Conservation (phyloP, 129 eudicot species). For the Centaurea solstitialis region DNA sequence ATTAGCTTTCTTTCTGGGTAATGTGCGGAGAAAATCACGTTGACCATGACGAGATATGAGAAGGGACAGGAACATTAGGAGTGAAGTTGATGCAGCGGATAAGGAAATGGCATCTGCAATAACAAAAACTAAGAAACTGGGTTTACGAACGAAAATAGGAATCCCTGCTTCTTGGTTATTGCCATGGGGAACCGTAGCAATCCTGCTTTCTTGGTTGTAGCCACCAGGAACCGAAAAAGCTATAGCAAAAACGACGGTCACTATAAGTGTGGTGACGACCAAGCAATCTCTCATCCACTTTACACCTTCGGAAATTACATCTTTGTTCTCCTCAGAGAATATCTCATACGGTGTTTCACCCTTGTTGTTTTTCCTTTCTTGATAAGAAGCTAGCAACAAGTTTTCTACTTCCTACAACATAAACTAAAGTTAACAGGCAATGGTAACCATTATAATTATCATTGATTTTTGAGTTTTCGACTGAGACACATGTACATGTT, state of each 20-base stretch:
- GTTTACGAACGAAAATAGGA: constrained; percentile 13
- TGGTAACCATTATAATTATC: not conserved
- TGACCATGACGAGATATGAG: constrained; percentile 5
- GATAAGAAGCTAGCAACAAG: not conserved
- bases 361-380: not conserved
- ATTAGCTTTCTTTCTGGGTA: constrained; percentile 12
- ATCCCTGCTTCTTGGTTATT: not conserved
- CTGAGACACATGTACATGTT: too few species aligned
- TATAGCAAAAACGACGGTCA: constrained; percentile 28
- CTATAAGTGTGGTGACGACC: constrained; percentile 19
- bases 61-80: constrained; percentile 28
- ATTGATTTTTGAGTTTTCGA: too few species aligned
- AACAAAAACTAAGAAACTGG: constrained; percentile 12
- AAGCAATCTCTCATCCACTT: constrained; percentile 28
- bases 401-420: constrained; percentile 6
- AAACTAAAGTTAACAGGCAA: not conserved
- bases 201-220: not conserved
- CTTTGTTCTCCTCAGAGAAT: constrained; percentile 11
- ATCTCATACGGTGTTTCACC: constrained; percentile 6
- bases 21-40: not conserved
- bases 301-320: not conserved
- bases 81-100: constrained; percentile 23
- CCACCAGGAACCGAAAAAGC: constrained; percentile 39
- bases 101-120: constrained; percentile 29
- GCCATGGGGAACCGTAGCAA: too few species aligned